Evolutionary conservation across 176 grass and related monocot species (phyloP), one percentile per base, ranked within the genome.

Genomic region (Musa itinerans): DNA sequence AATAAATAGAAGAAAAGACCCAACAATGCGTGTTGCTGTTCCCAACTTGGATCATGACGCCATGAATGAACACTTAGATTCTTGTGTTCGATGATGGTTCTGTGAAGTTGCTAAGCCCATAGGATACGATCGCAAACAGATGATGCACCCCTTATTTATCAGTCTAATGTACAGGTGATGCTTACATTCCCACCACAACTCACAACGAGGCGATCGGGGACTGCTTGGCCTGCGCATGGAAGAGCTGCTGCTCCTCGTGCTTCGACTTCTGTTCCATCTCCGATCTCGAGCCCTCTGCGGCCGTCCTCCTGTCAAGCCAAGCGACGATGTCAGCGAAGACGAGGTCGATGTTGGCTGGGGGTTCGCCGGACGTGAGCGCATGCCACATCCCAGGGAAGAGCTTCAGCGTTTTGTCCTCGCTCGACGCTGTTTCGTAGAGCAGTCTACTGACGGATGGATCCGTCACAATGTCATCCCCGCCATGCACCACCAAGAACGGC

Each of bases 301-400:
- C 25, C 10, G 65, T 63, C 17, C 88, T 80, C 61, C 78, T 63
- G 54, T 84, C 79, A 25, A 90, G 68, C 91, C 88, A 95, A 19
- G 68, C 80, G 65, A 86, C 57, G 21, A 88, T 88, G 68, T 90
- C 91, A 20, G 66, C 66, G 64, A 86, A 95, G 77, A 95, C 87
- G 4, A 76, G 78, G 34, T 88, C 81, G 8, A 68, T 71, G 4
- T 90, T 83, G 6, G 82, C 81, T 13, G 65, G 83, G 19, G 82
- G 23, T 63, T 95, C 91, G 4, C 53, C 77, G 16, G 82, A 85
- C 9, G 50, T 73, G 54, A 90, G 80, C 1, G 83, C 88, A 68
- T 88, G 91, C 91, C 80, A 95, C 87, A 90, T 90, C 22, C 91
- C 88, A 12, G 88, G 83, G 43, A 90, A 90, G 14, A 95, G 74